phyloP scores from a whole-genome alignment of 257 asterid genomes.

The Thymus mandschuricus region DNA sequence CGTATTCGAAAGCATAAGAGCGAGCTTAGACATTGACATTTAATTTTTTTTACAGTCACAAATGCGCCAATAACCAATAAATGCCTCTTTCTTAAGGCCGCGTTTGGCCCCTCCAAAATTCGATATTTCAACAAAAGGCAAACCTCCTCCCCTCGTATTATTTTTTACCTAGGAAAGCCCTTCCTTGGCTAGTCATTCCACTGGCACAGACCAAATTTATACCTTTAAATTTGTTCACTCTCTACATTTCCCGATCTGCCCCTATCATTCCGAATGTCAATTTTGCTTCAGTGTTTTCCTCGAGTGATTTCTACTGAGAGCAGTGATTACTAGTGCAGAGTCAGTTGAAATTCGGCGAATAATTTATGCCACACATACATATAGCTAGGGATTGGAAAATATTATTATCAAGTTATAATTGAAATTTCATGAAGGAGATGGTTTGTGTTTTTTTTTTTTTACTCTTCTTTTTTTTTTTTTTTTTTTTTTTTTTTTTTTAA shows the following conservation, averaged over 20 bases:
- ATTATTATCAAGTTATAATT: too few species aligned
- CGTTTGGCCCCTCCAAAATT: not conserved
- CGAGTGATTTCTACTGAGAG: too few species aligned
- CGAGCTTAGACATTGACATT: not conserved
- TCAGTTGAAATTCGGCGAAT: too few species aligned
- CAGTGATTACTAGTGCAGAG: too few species aligned
- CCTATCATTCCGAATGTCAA: too few species aligned
- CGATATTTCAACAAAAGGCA: not conserved
- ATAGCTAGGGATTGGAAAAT: too few species aligned
- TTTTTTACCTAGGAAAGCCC: slow-evolving; percentile 3
- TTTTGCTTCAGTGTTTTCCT: too few species aligned
- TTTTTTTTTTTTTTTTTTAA: too few species aligned
- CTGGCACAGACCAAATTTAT: not conserved
- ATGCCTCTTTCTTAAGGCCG: not conserved
- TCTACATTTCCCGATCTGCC: slow-evolving; percentile 1
- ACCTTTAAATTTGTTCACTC: not conserved
- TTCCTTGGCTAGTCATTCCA: not conserved
- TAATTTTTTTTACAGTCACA: not conserved
- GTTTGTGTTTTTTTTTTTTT: too few species aligned
- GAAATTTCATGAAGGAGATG: too few species aligned
- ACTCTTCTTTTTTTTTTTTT: too few species aligned
- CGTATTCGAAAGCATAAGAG: not conserved
- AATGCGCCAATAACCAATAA: not conserved
- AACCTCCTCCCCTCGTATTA: not conserved
- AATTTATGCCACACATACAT: too few species aligned